A percentile compares a stretch with the other conserved stretches of the same genome.
phyloP scores from a whole-genome alignment of 306 rosid genomes.

The Rubus idaeus region DNA sequence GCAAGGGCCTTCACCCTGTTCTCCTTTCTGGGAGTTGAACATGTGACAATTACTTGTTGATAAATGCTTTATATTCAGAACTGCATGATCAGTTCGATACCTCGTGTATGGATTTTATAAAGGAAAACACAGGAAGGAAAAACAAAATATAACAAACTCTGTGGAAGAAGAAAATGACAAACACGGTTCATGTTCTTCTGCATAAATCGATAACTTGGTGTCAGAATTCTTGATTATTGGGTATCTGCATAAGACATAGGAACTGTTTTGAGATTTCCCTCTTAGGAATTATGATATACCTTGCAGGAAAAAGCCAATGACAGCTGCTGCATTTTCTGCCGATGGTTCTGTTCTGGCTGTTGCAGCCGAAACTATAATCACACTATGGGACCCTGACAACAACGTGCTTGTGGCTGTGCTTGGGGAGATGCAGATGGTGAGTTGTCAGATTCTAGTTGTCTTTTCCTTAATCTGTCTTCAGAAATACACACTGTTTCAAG shows the following conservation, averaged over 20 bases:
- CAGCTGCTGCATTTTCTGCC: slow-evolving; percentile 80
- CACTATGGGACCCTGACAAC: slow-evolving; percentile 89
- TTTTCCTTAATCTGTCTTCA: slow-evolving; percentile 14
- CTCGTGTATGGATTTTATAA: neutral
- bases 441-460: slow-evolving; percentile 15
- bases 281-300: slow-evolving; percentile 20
- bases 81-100: neutral
- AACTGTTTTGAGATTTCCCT: slow-evolving; percentile 15
- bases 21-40: slow-evolving; percentile 4
- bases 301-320: slow-evolving; percentile 81
- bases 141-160: neutral
- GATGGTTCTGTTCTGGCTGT: slow-evolving; percentile 96
- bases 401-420: slow-evolving; percentile 80
- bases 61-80: neutral
- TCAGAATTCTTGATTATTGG: neutral
- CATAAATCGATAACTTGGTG: neutral
- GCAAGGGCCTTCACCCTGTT: neutral
- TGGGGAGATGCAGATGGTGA: slow-evolving; percentile 69
- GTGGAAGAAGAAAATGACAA: neutral
- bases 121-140: neutral
- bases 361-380: slow-evolving; percentile 84
- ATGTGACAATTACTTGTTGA: neutral
- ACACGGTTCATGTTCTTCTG: neutral
- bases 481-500: neutral
- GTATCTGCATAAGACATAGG: neutral